These are phyloP conservation scores for Podaxis mareebaensis DNA, from an alignment of 768 basidiomycete species.

Conservation along the genomic window DNA sequence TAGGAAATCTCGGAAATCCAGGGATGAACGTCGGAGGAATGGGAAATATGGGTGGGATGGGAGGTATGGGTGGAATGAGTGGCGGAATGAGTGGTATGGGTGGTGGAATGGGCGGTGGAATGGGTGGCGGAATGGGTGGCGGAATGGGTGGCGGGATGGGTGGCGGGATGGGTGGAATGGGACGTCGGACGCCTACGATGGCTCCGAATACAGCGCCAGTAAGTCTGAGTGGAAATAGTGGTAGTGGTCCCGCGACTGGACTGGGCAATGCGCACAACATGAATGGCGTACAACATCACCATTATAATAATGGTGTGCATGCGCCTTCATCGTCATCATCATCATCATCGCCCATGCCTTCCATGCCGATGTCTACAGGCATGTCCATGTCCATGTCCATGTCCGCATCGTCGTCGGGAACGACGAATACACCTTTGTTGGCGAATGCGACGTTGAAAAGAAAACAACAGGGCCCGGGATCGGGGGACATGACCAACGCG, in stretches of 20 bases:
- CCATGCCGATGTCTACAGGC: slow-evolving; percentile 26
- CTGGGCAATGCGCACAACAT: slow-evolving; percentile 5
- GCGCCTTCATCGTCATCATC: not conserved
- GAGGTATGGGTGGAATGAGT: not conserved
- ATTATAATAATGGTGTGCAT: not conserved
- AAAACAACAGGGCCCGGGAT: slow-evolving; percentile 43
- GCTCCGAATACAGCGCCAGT: not conserved
- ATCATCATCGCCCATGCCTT: slow-evolving; percentile 18
- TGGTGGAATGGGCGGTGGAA: not conserved
- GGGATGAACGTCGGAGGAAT: slow-evolving; percentile 7
- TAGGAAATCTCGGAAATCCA: not conserved
- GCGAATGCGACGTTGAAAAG: slow-evolving; percentile 54
- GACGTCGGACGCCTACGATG: slow-evolving; percentile 8
- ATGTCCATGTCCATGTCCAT: slow-evolving; percentile 30
- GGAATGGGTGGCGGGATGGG: not conserved
- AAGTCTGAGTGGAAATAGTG: slow-evolving; percentile 5
- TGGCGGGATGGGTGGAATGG: not conserved
- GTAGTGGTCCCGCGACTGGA: not conserved
- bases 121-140: not conserved
- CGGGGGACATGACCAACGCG: slow-evolving; percentile 18
- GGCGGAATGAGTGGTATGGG: not conserved
- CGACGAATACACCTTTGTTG: slow-evolving; percentile 51
- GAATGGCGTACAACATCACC: slow-evolving; percentile 21
- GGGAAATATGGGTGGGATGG: slow-evolving; percentile 1
- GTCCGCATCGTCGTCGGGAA: slow-evolving; percentile 30